Percentiles rank a stretch among this genome's conserved stretches.
These are phyloP conservation scores for Radiomyces spectabilis DNA, from an alignment of 192 early-diverging fungal species.

Conservation along the genomic window DNA sequence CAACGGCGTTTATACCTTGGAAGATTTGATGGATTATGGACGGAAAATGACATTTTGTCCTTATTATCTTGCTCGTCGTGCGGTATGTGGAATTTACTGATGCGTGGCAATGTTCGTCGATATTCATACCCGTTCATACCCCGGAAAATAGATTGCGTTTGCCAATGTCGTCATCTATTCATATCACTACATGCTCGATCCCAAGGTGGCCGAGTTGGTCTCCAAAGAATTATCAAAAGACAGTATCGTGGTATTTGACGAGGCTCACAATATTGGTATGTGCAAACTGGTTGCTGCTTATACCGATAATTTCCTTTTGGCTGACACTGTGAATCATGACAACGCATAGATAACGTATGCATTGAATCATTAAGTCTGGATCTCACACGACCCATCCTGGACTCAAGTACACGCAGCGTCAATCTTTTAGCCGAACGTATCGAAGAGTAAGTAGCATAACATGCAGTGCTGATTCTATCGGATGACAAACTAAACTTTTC, in stretches of 20 bases:
- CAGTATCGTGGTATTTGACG: slow-evolving; percentile 98
- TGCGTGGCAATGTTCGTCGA: too few relatives aligned
- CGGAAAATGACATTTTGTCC: slow-evolving; percentile 76
- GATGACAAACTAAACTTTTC: too few relatives aligned
- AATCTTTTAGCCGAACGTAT: slow-evolving; percentile 62
- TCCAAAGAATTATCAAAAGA: slow-evolving; percentile 93
- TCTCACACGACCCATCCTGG: slow-evolving; percentile 82
- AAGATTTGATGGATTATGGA: slow-evolving; percentile 84
- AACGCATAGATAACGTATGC: slow-evolving; percentile 98
- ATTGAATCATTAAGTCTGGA: slow-evolving; percentile 96
- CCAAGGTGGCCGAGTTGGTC: slow-evolving; percentile 96
- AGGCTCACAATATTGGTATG: slow-evolving; percentile 97
- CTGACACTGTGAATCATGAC: too few relatives aligned
- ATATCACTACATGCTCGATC: slow-evolving; percentile 99
- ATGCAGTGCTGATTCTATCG: too few relatives aligned
- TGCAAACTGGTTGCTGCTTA: not conserved
- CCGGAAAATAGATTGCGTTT: slow-evolving; percentile 54
- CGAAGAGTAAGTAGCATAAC: slow-evolving; percentile 54
- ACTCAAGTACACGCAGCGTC: slow-evolving; percentile 81
- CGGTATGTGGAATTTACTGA: slow-evolving; percentile 38
- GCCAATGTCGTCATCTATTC: slow-evolving; percentile 98
- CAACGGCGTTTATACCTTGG: slow-evolving; percentile 92
- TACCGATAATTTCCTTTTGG: not conserved
- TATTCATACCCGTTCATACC: too few relatives aligned
- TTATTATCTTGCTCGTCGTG: slow-evolving; percentile 84